These are phyloP conservation scores for Reutealis trisperma DNA, from an alignment of 345 rosid species.

Conservation along the genomic window DNA sequence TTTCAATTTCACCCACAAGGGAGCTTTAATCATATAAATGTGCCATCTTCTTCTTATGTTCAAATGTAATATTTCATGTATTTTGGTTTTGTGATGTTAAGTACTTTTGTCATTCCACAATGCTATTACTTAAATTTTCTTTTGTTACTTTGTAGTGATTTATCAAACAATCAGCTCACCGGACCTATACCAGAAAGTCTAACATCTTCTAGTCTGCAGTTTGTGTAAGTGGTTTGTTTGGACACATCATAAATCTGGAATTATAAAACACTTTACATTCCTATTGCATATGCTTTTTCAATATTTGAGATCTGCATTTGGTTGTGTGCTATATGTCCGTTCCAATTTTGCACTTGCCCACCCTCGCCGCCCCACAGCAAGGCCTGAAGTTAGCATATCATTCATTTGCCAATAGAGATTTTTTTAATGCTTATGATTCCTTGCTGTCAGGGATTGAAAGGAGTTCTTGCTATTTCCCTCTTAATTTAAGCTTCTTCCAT, in stretches of 20 bases:
- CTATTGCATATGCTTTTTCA: neutral
- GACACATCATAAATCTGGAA: neutral
- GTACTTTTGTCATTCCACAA: neutral
- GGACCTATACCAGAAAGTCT: conserved; percentile 90
- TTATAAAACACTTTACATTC: too few relatives aligned
- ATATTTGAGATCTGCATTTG: neutral
- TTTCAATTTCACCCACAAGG: neutral
- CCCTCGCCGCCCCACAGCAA: too few relatives aligned
- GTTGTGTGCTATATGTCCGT: neutral
- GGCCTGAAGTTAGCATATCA: neutral
- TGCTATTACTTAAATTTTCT: neutral
- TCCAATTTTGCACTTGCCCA: neutral
- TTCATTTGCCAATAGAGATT: neutral
- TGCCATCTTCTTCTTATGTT: neutral
- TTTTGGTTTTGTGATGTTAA: neutral
- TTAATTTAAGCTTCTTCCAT: neutral
- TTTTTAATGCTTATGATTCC: neutral
- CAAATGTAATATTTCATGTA: conserved; percentile 3
- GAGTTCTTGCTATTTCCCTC: neutral
- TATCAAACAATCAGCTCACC: conserved; percentile 73
- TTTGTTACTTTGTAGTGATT: conserved; percentile 56
- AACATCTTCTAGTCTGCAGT: conserved; percentile 64
- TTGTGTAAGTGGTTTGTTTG: conserved; percentile 52
- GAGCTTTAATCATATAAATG: neutral
- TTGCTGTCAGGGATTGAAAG: neutral